Base-by-base conservation (phyloP, 768 basidiomycete species). In the Candolleomyces aberdarensis region DNA sequence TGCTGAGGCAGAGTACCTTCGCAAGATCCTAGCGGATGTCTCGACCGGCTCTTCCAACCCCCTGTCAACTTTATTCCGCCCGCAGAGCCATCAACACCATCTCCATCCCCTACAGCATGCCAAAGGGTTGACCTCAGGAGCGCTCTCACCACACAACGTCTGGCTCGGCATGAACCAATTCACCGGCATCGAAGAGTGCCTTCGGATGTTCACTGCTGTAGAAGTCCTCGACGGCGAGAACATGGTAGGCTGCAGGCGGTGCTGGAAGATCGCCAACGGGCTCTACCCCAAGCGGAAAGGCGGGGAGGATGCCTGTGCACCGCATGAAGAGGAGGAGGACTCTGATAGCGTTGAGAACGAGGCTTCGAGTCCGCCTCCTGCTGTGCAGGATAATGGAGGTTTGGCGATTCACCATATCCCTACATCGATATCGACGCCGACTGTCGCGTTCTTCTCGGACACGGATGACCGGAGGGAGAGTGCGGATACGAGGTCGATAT, bases 151-250 rank as follows among this genome's bases (percentile, higher is more conserved):
- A 8, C 67, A 65, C 54, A 75, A 49, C 74, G 80, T 76, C 49
- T 73, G 75, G 62, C 69, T 83, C 57, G 80, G 79, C 62, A 70
- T 75, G 56, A 78, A 75, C 22, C 80, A 82, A 47, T 75, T 86
- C 11, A 79, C 83, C 6, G 83, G 86, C 0, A 76, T 89, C 29
- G 90, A 92, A 67, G 93, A 95, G 59, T 93, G 91, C 64, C 73
- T 96, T 61, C 80, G 86, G 63, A 80, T 91, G 76, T 98, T 98
- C 74, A 97, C 95, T 0, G 82, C 89, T 4, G 95, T 97, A n/a
- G 96, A 98, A 67, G 84, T 92, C 7, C 76, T 98, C 39, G 92
- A 97, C 65, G 94, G 93, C 0, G 96, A 97, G 66, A 97, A 98
- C 66, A 89, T 88, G 77, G 95, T 97, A 57, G 94, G 94, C 0